Base-by-base conservation (phyloP, 192 early-diverging fungal genomes). In the Coemansia sp. region DNA sequence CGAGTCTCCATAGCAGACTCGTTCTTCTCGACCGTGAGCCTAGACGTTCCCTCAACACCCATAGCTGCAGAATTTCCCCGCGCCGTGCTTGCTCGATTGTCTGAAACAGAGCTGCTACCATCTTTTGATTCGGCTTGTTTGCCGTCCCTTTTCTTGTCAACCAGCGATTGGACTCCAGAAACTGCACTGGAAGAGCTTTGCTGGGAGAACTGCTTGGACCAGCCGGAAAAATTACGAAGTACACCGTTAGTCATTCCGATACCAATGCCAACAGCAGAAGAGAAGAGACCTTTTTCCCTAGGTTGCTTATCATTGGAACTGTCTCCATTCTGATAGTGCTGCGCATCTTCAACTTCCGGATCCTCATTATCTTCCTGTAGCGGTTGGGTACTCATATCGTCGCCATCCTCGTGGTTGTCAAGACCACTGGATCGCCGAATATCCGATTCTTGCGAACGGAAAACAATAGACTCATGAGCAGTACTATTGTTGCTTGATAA, bases 201-300 rank as follows among this genome's bases (percentile, higher is more conserved):
- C 16, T 41, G 57, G 19, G 63, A 50, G 15, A 72, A 56, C 21
- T 67, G 63, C 52, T 67, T 73, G 4, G 69, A 41, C 78, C 78
- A 80, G 19, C 57, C 66, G 9, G 73, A 40, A 52, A 81, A 72
- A 63, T 67, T 75, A 54, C 74, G 61, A 16, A 81, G 76, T 18
- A 76, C 39, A n/a, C 66, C 67, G 18, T 66, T 70, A 16, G 61
- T 47, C 65, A 81, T 70, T 9, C 77, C 76, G 13, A 71, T 72
- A 6, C 77, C 77, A 7, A 67, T 68, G 12, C 66, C 39, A 21
- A 60, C 64, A 0, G 60, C 60, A 23, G 64, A 54, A 21, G 54
- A 57, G 7, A 54, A 15, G 52, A 18, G 42, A 43, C 26, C 12
- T 13, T 56, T 37, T 38, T 23, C 18, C 38, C 15, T 45, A 26